Evolutionary conservation across 441 rosid genomes (phyloP), one percentile per base, ranked within the genome.

Genomic region (Pelargonium myrrhifolium): DNA sequence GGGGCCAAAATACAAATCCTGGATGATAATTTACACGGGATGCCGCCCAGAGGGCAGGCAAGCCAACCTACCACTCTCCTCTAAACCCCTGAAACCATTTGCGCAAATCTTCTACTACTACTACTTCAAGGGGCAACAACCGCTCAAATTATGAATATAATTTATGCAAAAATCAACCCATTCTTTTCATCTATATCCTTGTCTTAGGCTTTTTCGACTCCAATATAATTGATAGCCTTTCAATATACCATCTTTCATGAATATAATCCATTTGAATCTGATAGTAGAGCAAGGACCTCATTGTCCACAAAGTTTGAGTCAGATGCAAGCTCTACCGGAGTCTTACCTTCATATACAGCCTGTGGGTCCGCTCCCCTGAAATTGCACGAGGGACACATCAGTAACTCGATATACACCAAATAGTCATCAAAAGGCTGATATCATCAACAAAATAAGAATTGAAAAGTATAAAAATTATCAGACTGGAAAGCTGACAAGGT

Each of bases 291-390:
- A 20, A 90, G 86, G 26, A 93, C 84, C 63, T 93, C 97, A 51
- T 62, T 22, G 66, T 96, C 96, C 3, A 64, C 73, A 62, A 90
- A 84, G 45, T 84, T 84, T 0, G 86, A 83, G 72, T 84, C 89
- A 53, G 75, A 64, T 18, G 93, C 97, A 18, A 90, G 76, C 55
- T 89, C 87, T 18, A 83, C 81, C n/a, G 90, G 78, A 7, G 78
- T 78, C 80, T 89, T 91, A 56, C 92, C 97, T 70, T 89, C 78
- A 67, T 80, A 89, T 24, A 83, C 67, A 10, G 88, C 89, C 21
- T 80, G 79, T 20, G 83, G 86, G 77, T 96, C 86, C 22, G 99
- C 96, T 71, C 97, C 99, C 87, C 99, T 96, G 92, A 74, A 76
- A 72, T 69, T 55, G 62, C 11, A 53, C 47, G 51, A 24, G 14